Evolutionary conservation across 2,329 filamentous ascomycete genomes (phyloP).

Genomic region (Cyphellophora europaea): DNA sequence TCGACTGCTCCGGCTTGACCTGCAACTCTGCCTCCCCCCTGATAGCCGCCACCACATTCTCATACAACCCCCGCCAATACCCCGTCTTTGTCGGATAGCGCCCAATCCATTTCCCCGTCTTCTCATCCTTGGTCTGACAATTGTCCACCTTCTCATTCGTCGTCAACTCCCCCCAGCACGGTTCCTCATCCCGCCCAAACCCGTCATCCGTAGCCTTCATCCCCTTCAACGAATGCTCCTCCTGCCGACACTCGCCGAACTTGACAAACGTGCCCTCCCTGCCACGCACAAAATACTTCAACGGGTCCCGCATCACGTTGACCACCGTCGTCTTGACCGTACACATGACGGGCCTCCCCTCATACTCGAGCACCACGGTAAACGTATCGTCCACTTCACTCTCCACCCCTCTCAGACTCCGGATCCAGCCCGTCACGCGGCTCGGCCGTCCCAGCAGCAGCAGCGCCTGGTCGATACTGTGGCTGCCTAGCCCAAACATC

Average conservation of each 20-base stretch:
- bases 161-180: conserved; percentile 49
- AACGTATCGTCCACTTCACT: conserved; percentile 39
- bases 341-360: conserved; percentile 42
- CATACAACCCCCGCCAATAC: conserved; percentile 13
- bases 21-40: conserved; percentile 4
- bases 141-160: conserved; percentile 1
- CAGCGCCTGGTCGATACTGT: conserved; percentile 67
- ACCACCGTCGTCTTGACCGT: conserved; percentile 60
- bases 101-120: conserved; percentile 5
- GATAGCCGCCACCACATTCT: conserved; percentile 9
- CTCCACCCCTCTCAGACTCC: conserved; percentile 53
- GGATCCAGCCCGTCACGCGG: conserved; percentile 56
- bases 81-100: conserved; percentile 11
- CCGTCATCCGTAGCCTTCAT: conserved; percentile 48
- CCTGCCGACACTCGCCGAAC: conserved; percentile 44
- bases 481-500: conserved; percentile 65
- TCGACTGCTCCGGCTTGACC: conserved; percentile 9
- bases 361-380: conserved; percentile 58
- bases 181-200: conserved; percentile 55
- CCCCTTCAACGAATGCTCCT: conserved; percentile 60
- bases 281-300: conserved; percentile 68
- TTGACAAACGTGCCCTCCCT: conserved; percentile 67
- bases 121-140: neutral
- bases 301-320: conserved; percentile 58
- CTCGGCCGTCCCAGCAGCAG: conserved; percentile 59